Evolutionary conservation across 2,329 filamentous ascomycete genomes (phyloP).

Genomic region (Talaromyces islandicus): DNA sequence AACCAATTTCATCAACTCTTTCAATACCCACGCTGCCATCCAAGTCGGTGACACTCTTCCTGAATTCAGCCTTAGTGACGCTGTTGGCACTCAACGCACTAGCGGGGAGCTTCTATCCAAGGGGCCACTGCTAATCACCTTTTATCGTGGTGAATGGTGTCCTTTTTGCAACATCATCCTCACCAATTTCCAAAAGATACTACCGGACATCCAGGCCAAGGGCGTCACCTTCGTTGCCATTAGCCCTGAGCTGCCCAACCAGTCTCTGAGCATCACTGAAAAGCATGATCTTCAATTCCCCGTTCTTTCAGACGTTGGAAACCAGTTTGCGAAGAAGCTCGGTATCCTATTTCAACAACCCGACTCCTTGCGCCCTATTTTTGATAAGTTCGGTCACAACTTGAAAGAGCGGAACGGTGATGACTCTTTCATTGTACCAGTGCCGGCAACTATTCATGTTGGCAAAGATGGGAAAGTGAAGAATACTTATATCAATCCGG

Average conservation of each 20-base stretch:
- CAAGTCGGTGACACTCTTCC: slow-evolving; percentile 30
- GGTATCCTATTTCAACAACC: slow-evolving; percentile 31
- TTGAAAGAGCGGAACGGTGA: slow-evolving; percentile 31
- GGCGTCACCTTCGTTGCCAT: slow-evolving; percentile 40
- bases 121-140: slow-evolving; percentile 37
- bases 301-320: slow-evolving; percentile 36
- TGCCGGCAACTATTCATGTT: slow-evolving; percentile 36
- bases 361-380: slow-evolving; percentile 20
- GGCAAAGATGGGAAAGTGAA: slow-evolving; percentile 29
- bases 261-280: slow-evolving; percentile 31
- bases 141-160: slow-evolving; percentile 45
- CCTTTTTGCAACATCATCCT: slow-evolving; percentile 42
- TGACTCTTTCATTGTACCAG: slow-evolving; percentile 31
- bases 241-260: slow-evolving; percentile 37
- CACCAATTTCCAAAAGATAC: slow-evolving; percentile 28
- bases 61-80: slow-evolving; percentile 29
- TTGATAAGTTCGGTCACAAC: slow-evolving; percentile 25
- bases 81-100: slow-evolving; percentile 26
- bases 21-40: slow-evolving; percentile 22
- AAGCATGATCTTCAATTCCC: slow-evolving; percentile 38
- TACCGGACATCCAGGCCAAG: slow-evolving; percentile 29
- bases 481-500: slow-evolving; percentile 32
- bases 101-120: slow-evolving; percentile 25
- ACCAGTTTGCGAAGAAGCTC: slow-evolving; percentile 30
- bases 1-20: slow-evolving; percentile 9